Conservation (phyloP, 2,329 filamentous ascomycete species). For the Talaromyces sp. region DNA sequence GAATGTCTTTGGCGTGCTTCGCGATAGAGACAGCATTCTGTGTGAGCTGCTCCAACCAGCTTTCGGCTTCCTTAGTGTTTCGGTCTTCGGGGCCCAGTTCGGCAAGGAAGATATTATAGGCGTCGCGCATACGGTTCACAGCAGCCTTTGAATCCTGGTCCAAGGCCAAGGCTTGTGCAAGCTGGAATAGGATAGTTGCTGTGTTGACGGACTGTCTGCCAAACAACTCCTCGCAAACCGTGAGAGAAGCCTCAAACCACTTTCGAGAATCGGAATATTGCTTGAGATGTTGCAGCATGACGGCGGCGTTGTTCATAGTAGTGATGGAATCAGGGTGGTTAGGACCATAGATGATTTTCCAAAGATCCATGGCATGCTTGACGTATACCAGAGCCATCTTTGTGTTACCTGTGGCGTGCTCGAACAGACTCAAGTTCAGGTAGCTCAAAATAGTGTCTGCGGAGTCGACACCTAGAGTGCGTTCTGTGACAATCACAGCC, state of each 20-base stretch:
- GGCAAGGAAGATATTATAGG: conserved; percentile 88
- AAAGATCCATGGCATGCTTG: conserved; percentile 87
- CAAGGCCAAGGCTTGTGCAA: conserved; percentile 91
- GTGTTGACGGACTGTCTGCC: conserved; percentile 88
- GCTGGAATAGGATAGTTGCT: conserved; percentile 92
- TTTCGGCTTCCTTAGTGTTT: conserved; percentile 97
- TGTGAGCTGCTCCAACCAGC: conserved; percentile 92
- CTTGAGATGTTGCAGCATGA: conserved; percentile 96
- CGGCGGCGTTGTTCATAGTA: conserved; percentile 95
- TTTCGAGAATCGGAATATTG: conserved; percentile 89
- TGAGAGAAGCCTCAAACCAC: conserved; percentile 93
- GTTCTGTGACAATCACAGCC: conserved; percentile 91
- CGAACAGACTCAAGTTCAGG: conserved; percentile 89
- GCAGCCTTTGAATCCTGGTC: conserved; percentile 91
- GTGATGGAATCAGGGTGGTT: conserved; percentile 97
- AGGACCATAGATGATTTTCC: conserved; percentile 93
- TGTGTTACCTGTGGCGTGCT: conserved; percentile 89
- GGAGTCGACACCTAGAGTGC: conserved; percentile 89
- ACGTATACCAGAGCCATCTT: conserved; percentile 82
- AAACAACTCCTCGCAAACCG: conserved; percentile 83
- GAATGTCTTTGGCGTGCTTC: conserved; percentile 84
- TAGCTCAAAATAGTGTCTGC: conserved; percentile 93
- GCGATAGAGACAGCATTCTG: conserved; percentile 92
- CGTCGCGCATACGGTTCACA: conserved; percentile 90
- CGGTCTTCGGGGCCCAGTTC: conserved; percentile 86